Percentiles rank a stretch among this genome's conserved stretches.
phyloP scores from a whole-genome alignment of 495 filamentous ascomycete genomes.

The Penicillium coffeae region DNA sequence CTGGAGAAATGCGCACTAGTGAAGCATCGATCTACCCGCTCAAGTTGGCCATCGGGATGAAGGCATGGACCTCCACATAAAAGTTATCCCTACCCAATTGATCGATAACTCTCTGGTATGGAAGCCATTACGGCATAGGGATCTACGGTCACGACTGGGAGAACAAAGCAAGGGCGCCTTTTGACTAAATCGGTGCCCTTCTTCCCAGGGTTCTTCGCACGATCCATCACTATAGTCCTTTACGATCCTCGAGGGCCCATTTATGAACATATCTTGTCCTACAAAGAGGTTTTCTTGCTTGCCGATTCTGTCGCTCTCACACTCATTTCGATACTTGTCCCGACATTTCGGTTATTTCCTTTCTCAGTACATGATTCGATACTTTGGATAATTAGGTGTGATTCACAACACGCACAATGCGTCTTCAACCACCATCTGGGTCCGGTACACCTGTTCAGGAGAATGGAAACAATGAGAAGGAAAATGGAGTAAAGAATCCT shows the following conservation, averaged over 20 bases:
- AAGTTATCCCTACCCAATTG: constrained; percentile 9
- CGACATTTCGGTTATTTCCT: constrained; percentile 2
- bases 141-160: constrained; percentile 1
- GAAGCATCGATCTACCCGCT: neutral
- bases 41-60: constrained; percentile 9
- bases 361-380: constrained; percentile 12
- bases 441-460: constrained; percentile 12
- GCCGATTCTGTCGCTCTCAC: neutral
- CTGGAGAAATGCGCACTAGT: neutral
- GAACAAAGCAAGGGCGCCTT: constrained; percentile 7
- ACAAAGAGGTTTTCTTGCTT: neutral
- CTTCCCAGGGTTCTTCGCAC: neutral
- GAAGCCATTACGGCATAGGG: neutral
- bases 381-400: constrained; percentile 3
- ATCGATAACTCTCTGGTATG: constrained; percentile 7
- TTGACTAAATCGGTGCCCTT: neutral
- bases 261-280: constrained; percentile 4
- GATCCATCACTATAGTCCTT: neutral
- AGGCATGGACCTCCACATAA: constrained; percentile 4
- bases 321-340: neutral
- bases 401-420: constrained; percentile 11
- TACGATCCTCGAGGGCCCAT: neutral
- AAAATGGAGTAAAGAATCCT: constrained; percentile 5
- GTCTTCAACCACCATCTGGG: constrained; percentile 18
- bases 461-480: neutral